Conservation (phyloP, 1,284 basidiomycete genomes). For the Melampsora occidentalis region DNA sequence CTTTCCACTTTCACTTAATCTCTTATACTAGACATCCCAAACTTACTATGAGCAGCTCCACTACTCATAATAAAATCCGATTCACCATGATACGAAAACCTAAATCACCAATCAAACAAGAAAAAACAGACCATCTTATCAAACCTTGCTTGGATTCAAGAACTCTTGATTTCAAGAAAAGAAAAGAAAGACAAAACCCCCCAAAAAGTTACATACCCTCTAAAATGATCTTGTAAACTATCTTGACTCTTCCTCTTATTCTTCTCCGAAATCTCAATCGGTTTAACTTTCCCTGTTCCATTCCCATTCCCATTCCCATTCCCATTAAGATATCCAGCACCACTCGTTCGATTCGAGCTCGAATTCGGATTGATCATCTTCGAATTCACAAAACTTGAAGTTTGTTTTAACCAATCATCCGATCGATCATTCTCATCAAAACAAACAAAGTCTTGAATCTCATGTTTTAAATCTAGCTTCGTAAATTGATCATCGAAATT, state of each 20-base stretch:
- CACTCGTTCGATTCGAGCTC: too few relatives aligned
- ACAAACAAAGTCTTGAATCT: constrained; percentile 45
- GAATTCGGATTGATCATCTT: not conserved
- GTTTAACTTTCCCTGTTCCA: not conserved
- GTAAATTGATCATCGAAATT: constrained; percentile 99
- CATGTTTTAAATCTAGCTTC: constrained; percentile 70
- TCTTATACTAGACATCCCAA: constrained; percentile 8
- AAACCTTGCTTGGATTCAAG: too few relatives aligned
- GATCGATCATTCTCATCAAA: constrained; percentile 42
- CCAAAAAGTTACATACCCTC: constrained; percentile 19
- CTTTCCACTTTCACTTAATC: not conserved
- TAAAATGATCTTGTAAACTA: constrained; percentile 36
- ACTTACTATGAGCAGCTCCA: constrained; percentile 5
- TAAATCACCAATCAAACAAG: not conserved
- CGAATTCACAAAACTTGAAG: constrained; percentile 8
- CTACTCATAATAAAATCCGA: constrained; percentile 12
- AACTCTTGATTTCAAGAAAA: too few relatives aligned
- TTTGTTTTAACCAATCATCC: constrained; percentile 40
- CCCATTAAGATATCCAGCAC: not conserved
- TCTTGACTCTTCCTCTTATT: not conserved
- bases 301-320: not conserved
- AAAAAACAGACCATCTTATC: not conserved
- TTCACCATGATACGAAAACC: constrained; percentile 42
- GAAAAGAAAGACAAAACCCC: not conserved
- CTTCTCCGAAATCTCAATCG: not conserved